These are phyloP conservation scores for Crithidia acanthocephali DNA, from an alignment of 208 protist species.

Conservation along the genomic window DNA sequence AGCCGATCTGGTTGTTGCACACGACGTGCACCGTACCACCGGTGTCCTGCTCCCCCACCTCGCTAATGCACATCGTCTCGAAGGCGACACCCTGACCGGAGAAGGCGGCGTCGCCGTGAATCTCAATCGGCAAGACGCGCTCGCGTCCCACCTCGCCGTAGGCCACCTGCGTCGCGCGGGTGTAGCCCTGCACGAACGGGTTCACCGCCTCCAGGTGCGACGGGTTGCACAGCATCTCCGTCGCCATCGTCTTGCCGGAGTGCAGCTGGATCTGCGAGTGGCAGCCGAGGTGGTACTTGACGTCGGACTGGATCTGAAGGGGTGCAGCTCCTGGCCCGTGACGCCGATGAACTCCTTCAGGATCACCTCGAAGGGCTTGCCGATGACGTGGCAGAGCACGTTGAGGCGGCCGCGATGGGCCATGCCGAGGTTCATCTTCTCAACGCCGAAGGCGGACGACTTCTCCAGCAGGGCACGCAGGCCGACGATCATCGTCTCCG, in stretches of 20 bases:
- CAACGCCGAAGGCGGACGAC: conserved; percentile 85
- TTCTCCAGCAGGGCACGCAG: conserved; percentile 94
- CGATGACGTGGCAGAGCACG: conserved; percentile 97
- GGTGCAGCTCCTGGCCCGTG: conserved; percentile 62
- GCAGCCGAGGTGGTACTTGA: conserved; percentile 99
- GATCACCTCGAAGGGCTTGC: conserved; percentile 95
- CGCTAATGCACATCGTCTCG: conserved; percentile 96
- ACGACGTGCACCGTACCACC: conserved; percentile 99
- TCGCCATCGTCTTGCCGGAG: conserved; percentile 85
- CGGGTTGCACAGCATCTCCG: conserved; percentile 98
- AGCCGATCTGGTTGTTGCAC: conserved; percentile 99
- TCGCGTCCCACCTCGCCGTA: conserved; percentile 51
- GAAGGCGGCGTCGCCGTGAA: conserved; percentile 99
- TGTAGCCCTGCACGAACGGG: conserved; percentile 98
- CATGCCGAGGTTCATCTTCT: conserved; percentile 98
- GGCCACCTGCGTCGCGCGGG: conserved; percentile 93
- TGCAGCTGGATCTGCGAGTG: conserved; percentile 69
- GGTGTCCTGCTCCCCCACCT: conserved; percentile 93
- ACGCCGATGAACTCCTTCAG: conserved; percentile 93
- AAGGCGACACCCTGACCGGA: conserved; percentile 97
- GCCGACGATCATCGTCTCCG: conserved; percentile 96
- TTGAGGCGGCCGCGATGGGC: conserved; percentile 98
- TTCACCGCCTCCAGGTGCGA: conserved; percentile 99
- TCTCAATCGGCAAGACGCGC: conserved; percentile 90
- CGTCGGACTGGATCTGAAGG: conserved; percentile 97